Evolutionary conservation across 2,329 filamentous ascomycete species (phyloP), one percentile per base, ranked within the genome.

Genomic region (Cordyceps fumosorosea): DNA sequence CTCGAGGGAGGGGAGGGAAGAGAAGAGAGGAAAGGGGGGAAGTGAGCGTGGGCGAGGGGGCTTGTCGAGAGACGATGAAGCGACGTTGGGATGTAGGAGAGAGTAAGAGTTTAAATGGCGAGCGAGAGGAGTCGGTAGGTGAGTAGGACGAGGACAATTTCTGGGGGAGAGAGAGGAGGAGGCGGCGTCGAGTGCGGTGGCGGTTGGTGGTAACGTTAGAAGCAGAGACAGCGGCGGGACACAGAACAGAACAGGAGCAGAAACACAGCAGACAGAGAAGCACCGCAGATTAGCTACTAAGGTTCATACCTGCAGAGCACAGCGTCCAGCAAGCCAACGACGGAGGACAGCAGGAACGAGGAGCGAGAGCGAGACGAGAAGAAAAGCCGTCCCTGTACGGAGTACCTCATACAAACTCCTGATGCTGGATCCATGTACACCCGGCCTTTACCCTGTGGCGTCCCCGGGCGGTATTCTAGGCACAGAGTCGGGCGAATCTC

Each of bases 31-130:
- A 20, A 44, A 32, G 32, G 26, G 14, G 26, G n/a, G 24, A 22
- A 24, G 55, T 32, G 26, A 57, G 26, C 34, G 47, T 20, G 32
- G 18, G 14, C 34, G 48, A 47, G n/a, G 20, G 29, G 18, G 16
- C 16, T 50, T 51, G 55, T 50, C 56, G 47, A 32, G 47, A 18
- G 34, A 42, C 22, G 34, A 52, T 26, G 56, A 51, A 44, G 37
- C 47, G 56, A 44, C 56, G 56, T 52, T 52, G 34, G 47, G 48
- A 59, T 59, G 56, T 22, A 52, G 48, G 37, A 32, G 47, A 11
- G 44, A 7, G 45, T 42, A 14, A 32, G 56, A 59, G 47, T 51
- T 52, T 51, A 59, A 52, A 32, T 40, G 32, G 56, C 56, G 45
- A 29, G 44, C 29, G n/a, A 37, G 56, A 50, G 29, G 44, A 50